Percentiles rank a stretch among this genome's conserved stretches.
These are phyloP conservation scores for Circinella umbellata DNA, from an alignment of 371 early-diverging fungal species.

Conservation along the genomic window DNA sequence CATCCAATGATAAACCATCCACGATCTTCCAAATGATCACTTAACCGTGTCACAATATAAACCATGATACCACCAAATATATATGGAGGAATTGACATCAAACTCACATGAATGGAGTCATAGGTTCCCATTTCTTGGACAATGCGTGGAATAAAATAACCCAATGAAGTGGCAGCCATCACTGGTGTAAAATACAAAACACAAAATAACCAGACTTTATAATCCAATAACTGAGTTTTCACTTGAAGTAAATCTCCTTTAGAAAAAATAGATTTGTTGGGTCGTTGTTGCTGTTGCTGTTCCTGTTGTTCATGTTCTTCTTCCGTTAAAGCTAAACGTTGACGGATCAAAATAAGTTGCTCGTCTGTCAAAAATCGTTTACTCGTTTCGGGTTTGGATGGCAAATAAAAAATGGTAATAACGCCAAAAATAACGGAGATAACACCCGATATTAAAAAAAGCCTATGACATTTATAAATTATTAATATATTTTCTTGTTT, in stretches of 20 bases:
- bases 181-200: slow-evolving; percentile 53
- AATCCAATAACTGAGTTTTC: slow-evolving; percentile 34
- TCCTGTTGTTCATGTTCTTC: slow-evolving; percentile 1
- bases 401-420: slow-evolving; percentile 42
- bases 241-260: slow-evolving; percentile 27
- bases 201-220: slow-evolving; percentile 51
- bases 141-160: slow-evolving; percentile 53
- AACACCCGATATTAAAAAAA: slow-evolving; percentile 46
- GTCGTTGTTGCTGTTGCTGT: slow-evolving; percentile 5
- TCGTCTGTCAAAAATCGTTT: slow-evolving; percentile 46
- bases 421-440: slow-evolving; percentile 47
- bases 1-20: slow-evolving; percentile 54
- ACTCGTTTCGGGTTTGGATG: slow-evolving; percentile 47
- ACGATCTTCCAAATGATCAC: slow-evolving; percentile 38
- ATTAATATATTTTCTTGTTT: not conserved
- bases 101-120: slow-evolving; percentile 50
- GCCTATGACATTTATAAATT: slow-evolving; percentile 14
- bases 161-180: slow-evolving; percentile 57
- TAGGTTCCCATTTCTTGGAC: slow-evolving; percentile 50
- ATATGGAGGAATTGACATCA: slow-evolving; percentile 55
- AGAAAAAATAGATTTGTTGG: slow-evolving; percentile 11
- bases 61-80: slow-evolving; percentile 52
- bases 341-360: slow-evolving; percentile 29
- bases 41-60: slow-evolving; percentile 37
- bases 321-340: slow-evolving; percentile 20